Evolutionary conservation across 2,329 filamentous ascomycete genomes (phyloP).

Genomic region (Xylariales sp.): DNA sequence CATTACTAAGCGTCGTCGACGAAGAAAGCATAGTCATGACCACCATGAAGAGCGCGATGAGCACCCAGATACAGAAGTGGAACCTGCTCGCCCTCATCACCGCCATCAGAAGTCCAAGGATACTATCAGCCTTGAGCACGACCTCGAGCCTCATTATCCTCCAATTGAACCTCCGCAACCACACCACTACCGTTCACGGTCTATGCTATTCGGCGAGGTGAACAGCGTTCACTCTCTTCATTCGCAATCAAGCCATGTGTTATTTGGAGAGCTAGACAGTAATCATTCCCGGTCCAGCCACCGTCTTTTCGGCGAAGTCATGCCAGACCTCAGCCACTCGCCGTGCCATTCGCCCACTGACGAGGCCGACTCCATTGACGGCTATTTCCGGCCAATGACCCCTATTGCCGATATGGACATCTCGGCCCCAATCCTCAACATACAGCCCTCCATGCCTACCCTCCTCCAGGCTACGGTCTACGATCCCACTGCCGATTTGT

Average conservation of each 20-base stretch:
- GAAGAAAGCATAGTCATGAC: slow-evolving; percentile 23
- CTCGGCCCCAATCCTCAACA: slow-evolving; percentile 44
- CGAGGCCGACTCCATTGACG: slow-evolving; percentile 22
- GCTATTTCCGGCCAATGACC: slow-evolving; percentile 27
- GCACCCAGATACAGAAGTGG: slow-evolving; percentile 12
- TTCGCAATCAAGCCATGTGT: slow-evolving; percentile 15
- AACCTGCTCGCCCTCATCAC: slow-evolving; percentile 12
- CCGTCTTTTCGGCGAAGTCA: slow-evolving; percentile 13
- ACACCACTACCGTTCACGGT: slow-evolving; percentile 17
- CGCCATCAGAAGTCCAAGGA: slow-evolving; percentile 22
- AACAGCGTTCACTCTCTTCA: slow-evolving; percentile 21
- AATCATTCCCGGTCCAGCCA: not conserved
- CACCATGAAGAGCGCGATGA: slow-evolving; percentile 16
- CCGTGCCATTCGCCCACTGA: slow-evolving; percentile 26
- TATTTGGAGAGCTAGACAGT: slow-evolving; percentile 24
- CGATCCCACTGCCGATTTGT: slow-evolving; percentile 36
- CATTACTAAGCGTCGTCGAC: slow-evolving; percentile 30
- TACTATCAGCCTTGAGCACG: slow-evolving; percentile 10
- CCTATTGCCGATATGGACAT: slow-evolving; percentile 30
- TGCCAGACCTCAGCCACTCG: slow-evolving; percentile 27
- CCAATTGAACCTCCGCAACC: slow-evolving; percentile 17
- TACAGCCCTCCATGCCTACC: slow-evolving; percentile 42
- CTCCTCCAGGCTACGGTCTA: slow-evolving; percentile 55
- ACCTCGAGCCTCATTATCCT: slow-evolving; percentile 10
- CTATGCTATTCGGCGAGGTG: slow-evolving; percentile 26